Base-by-base conservation (phyloP, 2,329 filamentous ascomycete genomes). In the Aspergillus oerlinghausenensis region DNA sequence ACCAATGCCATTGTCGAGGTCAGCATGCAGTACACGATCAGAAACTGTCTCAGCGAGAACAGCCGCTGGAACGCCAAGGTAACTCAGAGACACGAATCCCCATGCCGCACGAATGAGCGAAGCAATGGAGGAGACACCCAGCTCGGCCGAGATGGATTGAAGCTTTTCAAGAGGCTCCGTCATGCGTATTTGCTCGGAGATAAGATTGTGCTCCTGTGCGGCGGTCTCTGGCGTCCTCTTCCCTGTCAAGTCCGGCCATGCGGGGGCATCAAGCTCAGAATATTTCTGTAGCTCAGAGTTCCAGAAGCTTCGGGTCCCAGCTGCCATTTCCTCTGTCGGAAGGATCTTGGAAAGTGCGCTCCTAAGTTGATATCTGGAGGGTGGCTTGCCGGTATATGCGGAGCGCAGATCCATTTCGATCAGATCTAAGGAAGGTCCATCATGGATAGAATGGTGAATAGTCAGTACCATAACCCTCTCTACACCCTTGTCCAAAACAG, bases 31-130 rank as follows among this genome's bases (percentile, higher is more conserved):
- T 9, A 70, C 62, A 35, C 71, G 67, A 23, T 67, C 66, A 8
- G 70, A 73, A 17, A 68, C 61, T 3, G 69, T 72, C 57, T 73
- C 70, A 9, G 63, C 70, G 42, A 72, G 69, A 2, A 72, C 66
- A 14, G 63, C 61, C 14, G 59, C 63, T 10, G 65, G 65, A 2
- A 62, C 50, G 23, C 66, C 69, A 29, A 70, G 62, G 40, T 70
- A 72, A 25, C 60, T 59, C 8, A 66, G 35, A 1, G 65, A 66
- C 2, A 72, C 62, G 50, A 56, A 66, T 4, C 65, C 67, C 66
- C 67, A 73, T 10, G 67, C 69, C 19, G 66, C 62, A 23, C 67
- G 63, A 19, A 73, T 56, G 5, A 73, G 56, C 3, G 67, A 66
- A 9, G 67, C 63, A 47, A 68, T 60, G 3, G 70, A 73, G 8